phyloP scores from a whole-genome alignment of 345 rosid species.

The Barbarea vulgaris region DNA sequence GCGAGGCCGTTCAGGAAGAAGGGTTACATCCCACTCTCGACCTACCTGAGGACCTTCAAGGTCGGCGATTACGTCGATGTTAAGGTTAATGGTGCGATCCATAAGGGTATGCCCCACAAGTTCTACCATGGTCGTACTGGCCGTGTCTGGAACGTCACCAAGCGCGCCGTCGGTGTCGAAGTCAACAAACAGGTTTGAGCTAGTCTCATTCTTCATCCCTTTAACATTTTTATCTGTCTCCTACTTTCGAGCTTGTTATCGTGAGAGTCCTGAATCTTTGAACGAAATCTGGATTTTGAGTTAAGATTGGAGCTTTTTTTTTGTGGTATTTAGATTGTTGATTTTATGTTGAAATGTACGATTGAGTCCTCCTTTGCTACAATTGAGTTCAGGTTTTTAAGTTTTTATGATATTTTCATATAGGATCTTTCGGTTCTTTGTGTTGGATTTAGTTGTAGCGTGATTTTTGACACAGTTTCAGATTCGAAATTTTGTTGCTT shows the following conservation, averaged over 20 bases:
- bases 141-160: slow-evolving; percentile 81
- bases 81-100: slow-evolving; percentile 80
- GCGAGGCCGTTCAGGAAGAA: slow-evolving; percentile 78
- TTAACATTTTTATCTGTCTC: not conserved
- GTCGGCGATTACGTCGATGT: slow-evolving; percentile 75
- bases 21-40: slow-evolving; percentile 73
- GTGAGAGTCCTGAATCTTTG: not conserved
- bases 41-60: slow-evolving; percentile 71
- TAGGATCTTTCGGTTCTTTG: not conserved
- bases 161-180: slow-evolving; percentile 83
- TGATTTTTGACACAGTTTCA: not conserved
- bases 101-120: slow-evolving; percentile 94
- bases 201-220: not conserved
- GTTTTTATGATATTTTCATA: not conserved
- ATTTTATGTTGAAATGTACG: not conserved
- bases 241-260: not conserved
- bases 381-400: not conserved
- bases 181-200: slow-evolving; percentile 68
- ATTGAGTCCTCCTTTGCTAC: not conserved
- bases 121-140: slow-evolving; percentile 91
- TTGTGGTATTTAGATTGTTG: not conserved
- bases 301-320: not conserved
- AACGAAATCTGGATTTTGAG: not conserved
- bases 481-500: not conserved
- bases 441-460: not conserved